Base-by-base conservation (phyloP, 345 rosid species). In the Hibiscus tridactylites region DNA sequence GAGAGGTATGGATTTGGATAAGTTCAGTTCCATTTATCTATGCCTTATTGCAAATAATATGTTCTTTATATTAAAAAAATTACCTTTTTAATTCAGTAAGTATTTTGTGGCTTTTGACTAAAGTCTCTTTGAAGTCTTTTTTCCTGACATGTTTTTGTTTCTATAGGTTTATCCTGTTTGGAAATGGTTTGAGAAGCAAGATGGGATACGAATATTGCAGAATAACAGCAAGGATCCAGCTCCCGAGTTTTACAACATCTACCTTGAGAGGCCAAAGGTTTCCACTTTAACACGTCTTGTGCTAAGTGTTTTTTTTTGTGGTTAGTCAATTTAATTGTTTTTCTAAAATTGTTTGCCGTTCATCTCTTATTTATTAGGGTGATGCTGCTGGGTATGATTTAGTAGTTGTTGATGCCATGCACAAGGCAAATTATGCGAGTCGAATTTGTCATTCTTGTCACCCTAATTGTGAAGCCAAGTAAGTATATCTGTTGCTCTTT, bases 181-280 rank as follows among this genome's bases (percentile, higher is more conserved):
- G 99, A 96, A 88, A 83, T 96, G 99, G 99, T 92, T 84, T 73
- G 99, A 96, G 87, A 96, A 96, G 88, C 99, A 96, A 84, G 99
- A 96, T 86, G 99, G 98, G 60, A 96, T 96, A 70, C 93, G 98
- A 63, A 88, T 91, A 68, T 82, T 96, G 78, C 99, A 96, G 81
- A 91, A 92, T 81, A 88, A 92, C 79, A 92, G 77, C 75, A 86
- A 92, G 71, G 99, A 96, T 71, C 98, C 97, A 21, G 99, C 99
- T 73, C 99, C 99, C 72, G 99, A 96, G 83, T 96, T 96, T 81
- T 96, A 96, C 87, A 96, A 96, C 81, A 96, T 96, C 71, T 85
- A 96, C 80, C 96, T 96, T 28, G 99, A 96, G 86, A 92, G 99
- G 83, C 99, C 99, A 77, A 96, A 96, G 99, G 99, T 95, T 62